A percentile compares a stretch with the other conserved stretches of the same genome.
Evolutionary conservation across 2,329 filamentous ascomycete species (phyloP).

Genomic region (Harringtonia lauricola): DNA sequence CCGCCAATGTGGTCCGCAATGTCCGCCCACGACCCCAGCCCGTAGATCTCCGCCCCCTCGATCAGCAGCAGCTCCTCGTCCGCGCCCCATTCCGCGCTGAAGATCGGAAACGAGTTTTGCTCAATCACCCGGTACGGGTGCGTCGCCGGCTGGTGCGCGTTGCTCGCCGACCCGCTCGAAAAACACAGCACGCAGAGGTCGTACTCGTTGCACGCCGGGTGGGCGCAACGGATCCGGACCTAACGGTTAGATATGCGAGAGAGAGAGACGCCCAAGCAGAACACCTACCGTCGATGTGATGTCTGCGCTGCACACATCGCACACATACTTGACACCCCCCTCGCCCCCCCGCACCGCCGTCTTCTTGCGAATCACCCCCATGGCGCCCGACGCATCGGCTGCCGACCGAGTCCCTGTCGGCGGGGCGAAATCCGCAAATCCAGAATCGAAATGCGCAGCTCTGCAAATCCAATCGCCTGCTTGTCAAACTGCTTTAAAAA

Average conservation of each 20-base stretch:
- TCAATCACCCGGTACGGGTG: conserved; percentile 93
- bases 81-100: conserved; percentile 88
- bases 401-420: neutral
- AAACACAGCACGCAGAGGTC: conserved; percentile 97
- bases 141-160: conserved; percentile 74
- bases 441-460: neutral
- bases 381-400: conserved; percentile 23
- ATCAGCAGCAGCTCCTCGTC: conserved; percentile 91
- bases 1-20: conserved; percentile 97
- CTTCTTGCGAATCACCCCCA: conserved; percentile 97
- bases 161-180: conserved; percentile 65
- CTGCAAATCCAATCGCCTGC: neutral
- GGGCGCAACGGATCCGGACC: conserved; percentile 91
- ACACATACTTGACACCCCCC: conserved; percentile 89
- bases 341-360: conserved; percentile 76
- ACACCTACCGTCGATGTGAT: conserved; percentile 84
- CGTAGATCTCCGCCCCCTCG: conserved; percentile 93
- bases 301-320: conserved; percentile 91
- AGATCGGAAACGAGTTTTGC: conserved; percentile 96
- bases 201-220: conserved; percentile 77
- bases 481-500: conserved; percentile 6
- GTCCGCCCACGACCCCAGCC: conserved; percentile 92
- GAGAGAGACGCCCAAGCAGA: neutral
- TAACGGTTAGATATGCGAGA: conserved; percentile 21
- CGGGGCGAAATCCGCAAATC: neutral